Percentiles rank a stretch among this genome's conserved stretches.
These are phyloP conservation scores for Heliocybe sulcata DNA, from an alignment of 1,284 basidiomycete genomes.

Conservation along the genomic window DNA sequence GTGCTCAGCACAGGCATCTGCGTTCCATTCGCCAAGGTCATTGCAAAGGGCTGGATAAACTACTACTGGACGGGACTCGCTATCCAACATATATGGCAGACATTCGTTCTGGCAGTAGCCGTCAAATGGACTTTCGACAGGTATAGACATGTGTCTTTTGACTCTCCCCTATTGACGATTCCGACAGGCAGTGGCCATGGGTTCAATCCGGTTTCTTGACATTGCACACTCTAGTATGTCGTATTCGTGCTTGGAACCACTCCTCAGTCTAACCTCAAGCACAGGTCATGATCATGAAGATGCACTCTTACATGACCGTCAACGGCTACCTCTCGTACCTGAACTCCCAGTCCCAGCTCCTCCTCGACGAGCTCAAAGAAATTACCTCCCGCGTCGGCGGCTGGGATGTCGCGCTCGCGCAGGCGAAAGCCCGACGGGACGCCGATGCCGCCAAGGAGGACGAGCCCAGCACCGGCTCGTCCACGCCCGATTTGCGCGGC, in stretches of 20 bases:
- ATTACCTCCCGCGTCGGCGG: conserved; percentile 51
- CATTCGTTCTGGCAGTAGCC: conserved; percentile 57
- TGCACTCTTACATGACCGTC: conserved; percentile 90
- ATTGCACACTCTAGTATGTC: conserved; percentile 69
- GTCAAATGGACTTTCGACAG: conserved; percentile 83
- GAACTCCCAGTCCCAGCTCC: conserved; percentile 33
- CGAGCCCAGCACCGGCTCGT: conserved; percentile 14
- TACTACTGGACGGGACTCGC: conserved; percentile 72
- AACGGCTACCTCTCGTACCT: conserved; percentile 80
- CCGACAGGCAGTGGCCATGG: conserved; percentile 88
- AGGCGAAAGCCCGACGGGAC: conserved; percentile 31
- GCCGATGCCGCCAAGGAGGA: conserved; percentile 25
- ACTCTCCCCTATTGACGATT: background rate
- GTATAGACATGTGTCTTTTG: conserved; percentile 33
- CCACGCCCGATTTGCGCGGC: background rate
- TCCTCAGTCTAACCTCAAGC: background rate
- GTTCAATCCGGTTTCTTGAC: conserved; percentile 96
- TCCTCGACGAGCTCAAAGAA: conserved; percentile 37
- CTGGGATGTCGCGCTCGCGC: conserved; percentile 48
- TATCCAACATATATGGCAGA: conserved; percentile 78
- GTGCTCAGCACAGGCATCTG: conserved; percentile 71
- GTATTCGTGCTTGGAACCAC: conserved; percentile 14
- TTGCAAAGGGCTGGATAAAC: conserved; percentile 71
- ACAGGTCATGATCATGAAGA: conserved; percentile 89
- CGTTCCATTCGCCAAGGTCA: conserved; percentile 77